Evolutionary conservation across 495 filamentous ascomycete genomes (phyloP).

Genomic region (Oleoguttula mirabilis): DNA sequence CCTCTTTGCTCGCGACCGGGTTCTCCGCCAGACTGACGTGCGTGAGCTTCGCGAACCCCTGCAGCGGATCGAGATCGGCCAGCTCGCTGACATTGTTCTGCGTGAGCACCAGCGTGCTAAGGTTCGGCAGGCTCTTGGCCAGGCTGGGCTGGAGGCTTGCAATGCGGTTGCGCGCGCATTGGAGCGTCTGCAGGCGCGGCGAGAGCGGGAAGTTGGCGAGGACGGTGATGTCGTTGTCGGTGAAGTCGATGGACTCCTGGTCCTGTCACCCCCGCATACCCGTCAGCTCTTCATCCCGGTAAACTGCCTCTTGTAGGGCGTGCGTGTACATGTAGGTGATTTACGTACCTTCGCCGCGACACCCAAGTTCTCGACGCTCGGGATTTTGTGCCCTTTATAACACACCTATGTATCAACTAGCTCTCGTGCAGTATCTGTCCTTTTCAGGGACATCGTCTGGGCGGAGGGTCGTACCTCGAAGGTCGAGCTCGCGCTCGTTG

Average conservation of each 20-base stretch:
- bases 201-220: constrained; percentile 91
- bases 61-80: constrained; percentile 77
- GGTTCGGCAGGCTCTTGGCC: constrained; percentile 59
- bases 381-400: constrained; percentile 89
- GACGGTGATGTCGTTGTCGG: constrained; percentile 88
- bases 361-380: constrained; percentile 94
- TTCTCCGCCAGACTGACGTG: constrained; percentile 78
- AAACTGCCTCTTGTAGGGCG: too few species aligned
- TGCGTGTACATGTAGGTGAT: too few species aligned
- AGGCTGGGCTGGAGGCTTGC: constrained; percentile 63
- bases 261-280: constrained; percentile 43
- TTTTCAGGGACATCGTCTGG: constrained; percentile 64
- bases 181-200: constrained; percentile 71
- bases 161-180: constrained; percentile 82
- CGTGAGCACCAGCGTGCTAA: constrained; percentile 67
- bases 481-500: constrained; percentile 95
- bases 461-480: constrained; percentile 61
- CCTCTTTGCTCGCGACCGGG: constrained; percentile 84
- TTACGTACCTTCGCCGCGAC: constrained; percentile 45
- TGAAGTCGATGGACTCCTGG: constrained; percentile 94
- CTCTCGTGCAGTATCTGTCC: constrained; percentile 80
- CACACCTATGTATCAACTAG: constrained; percentile 65
- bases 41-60: constrained; percentile 53
- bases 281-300: background rate
- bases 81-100: constrained; percentile 30